Percentiles rank a stretch among this genome's conserved stretches.
Evolutionary conservation across 768 basidiomycete species (phyloP).

Genomic region (Xerocomellus amylosporus): DNA sequence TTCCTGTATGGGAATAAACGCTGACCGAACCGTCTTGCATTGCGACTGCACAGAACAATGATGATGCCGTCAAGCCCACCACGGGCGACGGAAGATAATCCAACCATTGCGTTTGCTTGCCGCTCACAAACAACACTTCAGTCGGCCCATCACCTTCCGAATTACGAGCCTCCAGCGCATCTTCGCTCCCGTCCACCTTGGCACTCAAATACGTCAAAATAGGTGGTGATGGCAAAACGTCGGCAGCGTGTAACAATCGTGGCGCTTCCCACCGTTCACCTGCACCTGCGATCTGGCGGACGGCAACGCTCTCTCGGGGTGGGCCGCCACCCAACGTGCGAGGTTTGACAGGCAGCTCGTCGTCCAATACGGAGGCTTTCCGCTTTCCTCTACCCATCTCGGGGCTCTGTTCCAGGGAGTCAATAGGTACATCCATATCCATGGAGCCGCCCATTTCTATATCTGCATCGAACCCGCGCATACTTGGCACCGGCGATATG

Average conservation of each 20-base stretch:
- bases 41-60: slow-evolving; percentile 69
- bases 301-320: slow-evolving; percentile 44
- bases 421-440: slow-evolving; percentile 56
- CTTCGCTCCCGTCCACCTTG: slow-evolving; percentile 63
- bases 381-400: slow-evolving; percentile 46
- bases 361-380: slow-evolving; percentile 46
- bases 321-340: slow-evolving; percentile 72
- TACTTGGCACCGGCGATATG: slow-evolving; percentile 49
- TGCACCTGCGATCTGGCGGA: slow-evolving; percentile 50
- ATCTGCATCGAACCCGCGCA: slow-evolving; percentile 46
- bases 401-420: slow-evolving; percentile 49
- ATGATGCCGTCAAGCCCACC: slow-evolving; percentile 63
- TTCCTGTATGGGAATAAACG: slow-evolving; percentile 81
- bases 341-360: slow-evolving; percentile 36
- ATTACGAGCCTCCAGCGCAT: slow-evolving; percentile 77
- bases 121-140: slow-evolving; percentile 63
- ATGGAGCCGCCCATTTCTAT: slow-evolving; percentile 42
- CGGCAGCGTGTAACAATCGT: slow-evolving; percentile 20
- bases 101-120: slow-evolving; percentile 79
- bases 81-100: slow-evolving; percentile 81
- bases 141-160: slow-evolving; percentile 60
- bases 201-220: slow-evolving; percentile 58
- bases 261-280: slow-evolving; percentile 16
- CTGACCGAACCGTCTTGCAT: slow-evolving; percentile 77
- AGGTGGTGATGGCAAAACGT: slow-evolving; percentile 45